Evolutionary conservation across 2,329 filamentous ascomycete genomes (phyloP).

Genomic region (Ophiostoma sp.): DNA sequence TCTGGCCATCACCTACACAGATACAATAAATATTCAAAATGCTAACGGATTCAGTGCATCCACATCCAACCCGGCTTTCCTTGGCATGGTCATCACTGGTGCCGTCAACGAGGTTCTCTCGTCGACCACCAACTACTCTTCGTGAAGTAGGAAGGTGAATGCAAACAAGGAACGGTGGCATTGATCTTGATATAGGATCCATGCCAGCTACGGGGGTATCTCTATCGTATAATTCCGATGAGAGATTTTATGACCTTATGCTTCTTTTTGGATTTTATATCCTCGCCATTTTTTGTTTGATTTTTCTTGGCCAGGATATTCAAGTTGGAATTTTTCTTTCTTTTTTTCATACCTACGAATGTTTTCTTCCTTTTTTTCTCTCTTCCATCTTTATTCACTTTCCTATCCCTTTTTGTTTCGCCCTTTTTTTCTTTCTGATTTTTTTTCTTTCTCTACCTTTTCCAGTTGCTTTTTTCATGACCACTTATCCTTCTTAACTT

Average conservation of each 20-base stretch:
- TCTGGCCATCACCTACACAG: not conserved
- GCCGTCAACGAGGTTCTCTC: conserved; percentile 27
- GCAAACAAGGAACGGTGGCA: not conserved
- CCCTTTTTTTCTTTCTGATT: not conserved
- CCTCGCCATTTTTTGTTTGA: not conserved
- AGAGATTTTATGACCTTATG: not conserved
- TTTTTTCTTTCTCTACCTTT: not conserved
- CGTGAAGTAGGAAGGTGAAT: not conserved
- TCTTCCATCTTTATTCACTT: not conserved
- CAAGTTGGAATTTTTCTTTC: not conserved
- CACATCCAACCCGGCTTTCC: conserved; percentile 26
- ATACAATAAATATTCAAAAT: not conserved
- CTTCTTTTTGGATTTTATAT: not conserved
- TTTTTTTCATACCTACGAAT: not conserved
- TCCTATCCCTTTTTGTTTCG: not conserved
- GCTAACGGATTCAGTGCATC: not conserved
- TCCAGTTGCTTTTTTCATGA: too few species aligned
- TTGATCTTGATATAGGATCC: not conserved
- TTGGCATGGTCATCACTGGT: conserved; percentile 28
- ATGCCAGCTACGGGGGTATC: not conserved
- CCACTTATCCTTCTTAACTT: not conserved
- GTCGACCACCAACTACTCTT: not conserved
- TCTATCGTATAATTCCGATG: not conserved
- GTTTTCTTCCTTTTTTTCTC: not conserved
- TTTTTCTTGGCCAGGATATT: not conserved